Conservation (phyloP, 352 stramenopile species). For the Pythium sukuiense region DNA sequence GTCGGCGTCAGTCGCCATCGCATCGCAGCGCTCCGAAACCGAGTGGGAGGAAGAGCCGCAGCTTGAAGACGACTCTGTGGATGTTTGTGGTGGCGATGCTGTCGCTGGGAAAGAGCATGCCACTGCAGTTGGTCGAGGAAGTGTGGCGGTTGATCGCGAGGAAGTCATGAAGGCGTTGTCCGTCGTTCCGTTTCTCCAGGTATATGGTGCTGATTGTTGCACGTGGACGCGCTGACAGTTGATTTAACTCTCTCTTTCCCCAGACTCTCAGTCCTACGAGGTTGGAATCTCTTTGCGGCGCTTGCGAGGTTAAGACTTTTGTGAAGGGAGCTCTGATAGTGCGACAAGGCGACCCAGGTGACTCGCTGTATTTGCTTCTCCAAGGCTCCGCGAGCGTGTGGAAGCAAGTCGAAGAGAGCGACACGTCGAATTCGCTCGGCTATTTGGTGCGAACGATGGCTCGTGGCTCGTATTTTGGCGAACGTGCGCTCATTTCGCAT, state of each 20-base stretch:
- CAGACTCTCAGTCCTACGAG: not conserved
- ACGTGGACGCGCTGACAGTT: not conserved
- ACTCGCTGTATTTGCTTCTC: not conserved
- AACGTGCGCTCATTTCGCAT: not conserved
- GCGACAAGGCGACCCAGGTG: not conserved
- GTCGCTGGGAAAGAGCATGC: not conserved
- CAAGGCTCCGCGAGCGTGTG: not conserved
- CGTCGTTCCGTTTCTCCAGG: slow-evolving; percentile 7
- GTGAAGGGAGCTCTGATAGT: not conserved
- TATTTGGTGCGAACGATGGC: not conserved
- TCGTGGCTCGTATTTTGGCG: slow-evolving; percentile 8
- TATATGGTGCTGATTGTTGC: not conserved
- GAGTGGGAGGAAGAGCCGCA: slow-evolving; percentile 13
- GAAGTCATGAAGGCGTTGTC: not conserved
- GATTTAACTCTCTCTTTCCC: not conserved
- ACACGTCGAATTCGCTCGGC: not conserved
- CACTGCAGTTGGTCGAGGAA: slow-evolving; percentile 1
- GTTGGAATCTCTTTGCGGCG: not conserved
- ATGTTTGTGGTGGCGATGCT: not conserved
- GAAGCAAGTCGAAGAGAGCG: not conserved
- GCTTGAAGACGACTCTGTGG: not conserved
- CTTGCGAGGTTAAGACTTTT: not conserved
- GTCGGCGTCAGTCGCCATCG: not conserved
- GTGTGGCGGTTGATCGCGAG: not conserved
- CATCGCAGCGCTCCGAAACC: slow-evolving; percentile 13